These are phyloP conservation scores for Boletellus ananas DNA, from an alignment of 768 basidiomycete species.

Conservation along the genomic window DNA sequence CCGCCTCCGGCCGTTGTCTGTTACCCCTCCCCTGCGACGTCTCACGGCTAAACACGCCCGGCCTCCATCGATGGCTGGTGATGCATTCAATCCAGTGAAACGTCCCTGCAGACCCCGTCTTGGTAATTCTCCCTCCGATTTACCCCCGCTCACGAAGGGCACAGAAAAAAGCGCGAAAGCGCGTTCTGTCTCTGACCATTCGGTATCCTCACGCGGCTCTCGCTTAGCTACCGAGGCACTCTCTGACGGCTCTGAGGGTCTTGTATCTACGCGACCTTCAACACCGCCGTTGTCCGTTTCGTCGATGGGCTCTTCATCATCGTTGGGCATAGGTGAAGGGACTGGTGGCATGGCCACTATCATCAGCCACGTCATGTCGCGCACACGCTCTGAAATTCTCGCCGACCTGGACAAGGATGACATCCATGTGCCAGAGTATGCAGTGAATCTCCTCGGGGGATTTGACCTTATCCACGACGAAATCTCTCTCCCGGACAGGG, in stretches of 20 bases:
- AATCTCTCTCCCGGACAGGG: conserved; percentile 31
- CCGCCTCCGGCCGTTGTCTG: conserved; percentile 30
- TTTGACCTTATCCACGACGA: conserved; percentile 38
- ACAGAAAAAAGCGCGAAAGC: conserved; percentile 15
- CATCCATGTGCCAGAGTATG: conserved; percentile 43
- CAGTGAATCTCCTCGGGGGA: conserved; percentile 40
- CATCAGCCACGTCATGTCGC: conserved; percentile 31
- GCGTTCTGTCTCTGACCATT: conserved; percentile 17
- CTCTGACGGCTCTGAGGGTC: conserved; percentile 22
- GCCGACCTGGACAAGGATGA: conserved; percentile 31
- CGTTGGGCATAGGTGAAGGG: conserved; percentile 18
- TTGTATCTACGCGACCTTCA: conserved; percentile 23
- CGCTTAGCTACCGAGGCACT: conserved; percentile 19
- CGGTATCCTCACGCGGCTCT: conserved; percentile 19
- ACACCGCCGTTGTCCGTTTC: conserved; percentile 29
- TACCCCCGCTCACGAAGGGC: conserved; percentile 13
- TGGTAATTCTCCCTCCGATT: conserved; percentile 15
- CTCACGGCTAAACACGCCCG: conserved; percentile 26
- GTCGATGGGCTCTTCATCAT: conserved; percentile 24
- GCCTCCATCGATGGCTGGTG: conserved; percentile 24
- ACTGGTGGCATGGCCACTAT: conserved; percentile 35
- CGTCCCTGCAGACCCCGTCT: conserved; percentile 26
- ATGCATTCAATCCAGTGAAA: conserved; percentile 27
- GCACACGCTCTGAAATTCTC: conserved; percentile 37
- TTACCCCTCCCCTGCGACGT: conserved; percentile 25